These are phyloP conservation scores for Citrus trifoliata DNA, from an alignment of 345 rosid species.

Conservation along the genomic window DNA sequence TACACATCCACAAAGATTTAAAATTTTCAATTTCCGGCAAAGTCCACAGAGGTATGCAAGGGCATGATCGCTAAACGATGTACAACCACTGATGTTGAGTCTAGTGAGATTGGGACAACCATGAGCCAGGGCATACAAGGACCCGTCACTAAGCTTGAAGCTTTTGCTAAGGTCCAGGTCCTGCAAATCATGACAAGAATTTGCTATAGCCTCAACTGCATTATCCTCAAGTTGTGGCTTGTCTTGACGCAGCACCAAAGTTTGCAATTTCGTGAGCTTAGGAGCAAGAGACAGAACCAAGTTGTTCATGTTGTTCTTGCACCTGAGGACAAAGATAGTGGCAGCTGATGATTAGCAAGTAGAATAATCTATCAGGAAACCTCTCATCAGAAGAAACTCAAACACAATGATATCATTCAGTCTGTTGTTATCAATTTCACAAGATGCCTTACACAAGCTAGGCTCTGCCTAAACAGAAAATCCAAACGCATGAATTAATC, in stretches of 20 bases:
- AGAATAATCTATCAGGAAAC: neutral
- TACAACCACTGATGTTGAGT: conserved; percentile 94
- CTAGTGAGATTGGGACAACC: conserved; percentile 80
- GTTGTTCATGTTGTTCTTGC: conserved; percentile 77
- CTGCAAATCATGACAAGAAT: conserved; percentile 71
- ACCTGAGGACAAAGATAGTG: conserved; percentile 39
- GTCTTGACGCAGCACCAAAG: conserved; percentile 79
- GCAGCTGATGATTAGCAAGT: neutral
- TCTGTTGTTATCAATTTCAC: neutral
- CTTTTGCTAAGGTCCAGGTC: conserved; percentile 97
- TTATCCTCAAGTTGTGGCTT: conserved; percentile 81
- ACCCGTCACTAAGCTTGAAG: conserved; percentile 71
- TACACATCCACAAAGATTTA: conserved; percentile 94
- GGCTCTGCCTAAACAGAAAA: neutral
- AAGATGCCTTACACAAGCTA: neutral
- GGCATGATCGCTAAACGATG: conserved; percentile 62
- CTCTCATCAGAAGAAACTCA: neutral
- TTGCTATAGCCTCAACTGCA: conserved; percentile 80
- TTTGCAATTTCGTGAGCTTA: conserved; percentile 68
- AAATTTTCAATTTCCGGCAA: conserved; percentile 57
- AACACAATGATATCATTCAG: neutral
- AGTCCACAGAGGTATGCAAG: conserved; percentile 54
- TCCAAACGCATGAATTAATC: neutral
- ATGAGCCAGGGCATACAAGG: conserved; percentile 68
- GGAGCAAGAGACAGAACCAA: conserved; percentile 83